Percentiles rank a stretch among this genome's conserved stretches.
phyloP scores from a whole-genome alignment of 441 rosid genomes.

The Euphorbia schlechtendalii region DNA sequence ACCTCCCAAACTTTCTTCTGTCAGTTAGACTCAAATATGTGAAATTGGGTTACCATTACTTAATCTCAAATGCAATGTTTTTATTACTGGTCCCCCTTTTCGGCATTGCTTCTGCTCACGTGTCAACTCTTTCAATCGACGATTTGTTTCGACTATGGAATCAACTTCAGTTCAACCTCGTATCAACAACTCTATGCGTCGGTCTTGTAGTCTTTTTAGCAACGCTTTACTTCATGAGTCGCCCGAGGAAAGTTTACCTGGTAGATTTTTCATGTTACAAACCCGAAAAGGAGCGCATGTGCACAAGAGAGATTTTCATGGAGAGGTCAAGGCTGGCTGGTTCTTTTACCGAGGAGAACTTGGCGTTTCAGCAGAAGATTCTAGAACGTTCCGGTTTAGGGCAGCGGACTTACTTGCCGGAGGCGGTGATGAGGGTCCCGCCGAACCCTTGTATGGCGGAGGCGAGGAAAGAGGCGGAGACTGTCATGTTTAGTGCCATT shows the following conservation, averaged over 20 bases:
- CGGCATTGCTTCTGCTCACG: conserved; percentile 35
- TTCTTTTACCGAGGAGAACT: conserved; percentile 46
- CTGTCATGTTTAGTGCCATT: conserved; percentile 73
- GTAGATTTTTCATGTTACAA: conserved; percentile 78
- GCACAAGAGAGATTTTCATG: conserved; percentile 54
- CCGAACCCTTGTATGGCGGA: conserved; percentile 66
- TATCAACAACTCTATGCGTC: conserved; percentile 40
- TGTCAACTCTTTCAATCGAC: conserved; percentile 39
- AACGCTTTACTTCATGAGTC: conserved; percentile 43
- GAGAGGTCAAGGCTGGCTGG: conserved; percentile 45
- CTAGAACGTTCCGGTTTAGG: conserved; percentile 69
- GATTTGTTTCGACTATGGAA: conserved; percentile 43
- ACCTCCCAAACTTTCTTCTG: conserved; percentile 59
- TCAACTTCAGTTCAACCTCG: conserved; percentile 54
- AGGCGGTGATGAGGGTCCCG: conserved; percentile 52
- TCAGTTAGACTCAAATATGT: conserved; percentile 72
- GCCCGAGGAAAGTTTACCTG: conserved; percentile 62
- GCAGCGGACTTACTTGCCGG: conserved; percentile 67
- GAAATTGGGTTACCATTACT: conserved; percentile 76
- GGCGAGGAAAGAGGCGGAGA: conserved; percentile 68
- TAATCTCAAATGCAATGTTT: conserved; percentile 66
- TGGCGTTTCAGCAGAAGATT: conserved; percentile 70
- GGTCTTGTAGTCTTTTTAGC: conserved; percentile 34
- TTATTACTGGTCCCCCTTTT: conserved; percentile 49
- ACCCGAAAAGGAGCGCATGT: conserved; percentile 50